Conservation (phyloP, 257 asterid species). For the Thymus quinquecostatus region DNA sequence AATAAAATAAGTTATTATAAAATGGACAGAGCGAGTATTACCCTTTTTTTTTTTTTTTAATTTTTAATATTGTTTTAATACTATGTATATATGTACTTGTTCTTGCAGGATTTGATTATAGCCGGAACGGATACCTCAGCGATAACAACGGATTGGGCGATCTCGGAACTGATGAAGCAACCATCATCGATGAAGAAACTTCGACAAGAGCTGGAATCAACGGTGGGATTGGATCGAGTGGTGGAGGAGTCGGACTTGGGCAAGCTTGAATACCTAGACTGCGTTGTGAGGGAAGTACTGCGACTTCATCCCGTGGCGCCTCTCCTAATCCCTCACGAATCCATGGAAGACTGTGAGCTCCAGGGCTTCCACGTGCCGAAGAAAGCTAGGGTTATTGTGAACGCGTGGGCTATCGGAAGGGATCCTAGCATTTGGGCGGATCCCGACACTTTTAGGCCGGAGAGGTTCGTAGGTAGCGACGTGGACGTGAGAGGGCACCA, state of each 20-base stretch:
- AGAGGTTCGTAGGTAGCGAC: conserved; percentile 38
- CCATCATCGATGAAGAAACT: conserved; percentile 37
- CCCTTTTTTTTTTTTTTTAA: too few species aligned
- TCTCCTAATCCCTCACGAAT: conserved; percentile 34
- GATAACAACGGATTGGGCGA: conserved; percentile 32
- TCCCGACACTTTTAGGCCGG: conserved; percentile 44
- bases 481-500: conserved; percentile 46
- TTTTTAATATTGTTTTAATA: too few species aligned
- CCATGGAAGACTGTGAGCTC: conserved; percentile 31
- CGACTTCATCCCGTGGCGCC: conserved; percentile 28
- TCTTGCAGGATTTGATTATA: conserved; percentile 36
- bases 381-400: conserved; percentile 43
- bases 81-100: too few species aligned
- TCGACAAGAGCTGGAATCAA: conserved; percentile 35
- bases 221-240: conserved; percentile 26
- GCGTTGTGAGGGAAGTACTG: conserved; percentile 37
- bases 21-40: too few species aligned
- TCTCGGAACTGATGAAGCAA: conserved; percentile 38
- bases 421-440: conserved; percentile 45
- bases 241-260: conserved; percentile 38
- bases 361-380: conserved; percentile 38
- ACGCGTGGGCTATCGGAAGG: conserved; percentile 32
- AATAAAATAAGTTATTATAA: too few species aligned
- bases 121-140: conserved; percentile 41
- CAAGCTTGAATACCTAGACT: conserved; percentile 32